These are phyloP conservation scores for Globisporangium nodosum DNA, from an alignment of 352 stramenopile genomes.

Conservation along the genomic window DNA sequence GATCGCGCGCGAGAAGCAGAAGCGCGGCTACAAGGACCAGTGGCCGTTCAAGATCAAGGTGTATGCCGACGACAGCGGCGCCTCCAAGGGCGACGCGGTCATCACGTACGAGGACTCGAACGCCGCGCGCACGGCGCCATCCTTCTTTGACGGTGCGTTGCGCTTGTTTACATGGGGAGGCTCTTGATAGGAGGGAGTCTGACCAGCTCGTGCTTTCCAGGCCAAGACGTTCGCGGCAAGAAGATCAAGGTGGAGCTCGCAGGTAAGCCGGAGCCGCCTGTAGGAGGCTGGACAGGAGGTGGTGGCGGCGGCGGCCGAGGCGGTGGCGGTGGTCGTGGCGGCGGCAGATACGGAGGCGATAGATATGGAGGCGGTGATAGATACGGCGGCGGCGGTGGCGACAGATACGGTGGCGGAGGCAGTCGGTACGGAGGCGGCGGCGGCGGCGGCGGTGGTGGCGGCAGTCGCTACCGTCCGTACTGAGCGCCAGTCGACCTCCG, in stretches of 20 bases:
- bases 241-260: conserved; percentile 84
- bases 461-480: conserved; percentile 56
- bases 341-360: conserved; percentile 17
- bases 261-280: conserved; percentile 74
- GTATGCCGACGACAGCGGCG: conserved; percentile 68
- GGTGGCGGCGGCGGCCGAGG: conserved; percentile 32
- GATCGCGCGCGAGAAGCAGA: conserved; percentile 82
- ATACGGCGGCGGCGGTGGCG: conserved; percentile 21
- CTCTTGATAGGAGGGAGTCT: background rate
- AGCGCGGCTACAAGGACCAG: conserved; percentile 84
- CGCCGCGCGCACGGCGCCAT: conserved; percentile 66
- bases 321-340: conserved; percentile 28
- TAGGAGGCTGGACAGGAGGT: conserved; percentile 63
- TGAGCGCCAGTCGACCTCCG: conserved; percentile 10
- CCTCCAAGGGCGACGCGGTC: conserved; percentile 78
- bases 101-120: conserved; percentile 85
- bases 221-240: conserved; percentile 68
- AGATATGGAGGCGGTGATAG: conserved; percentile 11
- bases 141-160: conserved; percentile 76
- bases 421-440: conserved; percentile 19
- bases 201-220: conserved; percentile 15
- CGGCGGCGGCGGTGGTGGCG: conserved; percentile 14
- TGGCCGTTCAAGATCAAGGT: conserved; percentile 91
- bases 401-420: conserved; percentile 25
- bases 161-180: conserved; percentile 1